These are phyloP conservation scores for Solanum piurae DNA, from an alignment of 257 asterid genomes.

Conservation along the genomic window DNA sequence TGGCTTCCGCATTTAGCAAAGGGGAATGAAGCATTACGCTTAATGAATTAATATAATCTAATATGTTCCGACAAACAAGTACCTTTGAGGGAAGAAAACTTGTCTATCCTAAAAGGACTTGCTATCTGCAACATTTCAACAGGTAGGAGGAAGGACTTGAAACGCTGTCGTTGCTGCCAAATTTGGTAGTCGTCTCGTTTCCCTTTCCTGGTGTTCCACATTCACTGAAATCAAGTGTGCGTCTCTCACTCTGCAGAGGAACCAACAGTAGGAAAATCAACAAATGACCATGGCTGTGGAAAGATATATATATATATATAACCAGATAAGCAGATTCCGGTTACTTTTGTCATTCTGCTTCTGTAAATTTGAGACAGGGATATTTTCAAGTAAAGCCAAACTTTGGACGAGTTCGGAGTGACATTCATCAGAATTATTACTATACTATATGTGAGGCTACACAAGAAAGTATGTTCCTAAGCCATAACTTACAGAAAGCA, in stretches of 20 bases:
- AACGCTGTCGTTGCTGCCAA: slow-evolving; percentile 15
- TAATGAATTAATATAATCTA: background rate
- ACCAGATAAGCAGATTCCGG: background rate
- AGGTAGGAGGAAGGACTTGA: slow-evolving; percentile 66
- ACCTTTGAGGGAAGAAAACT: background rate
- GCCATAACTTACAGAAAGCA: background rate
- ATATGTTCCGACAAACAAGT: background rate
- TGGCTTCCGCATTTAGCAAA: background rate
- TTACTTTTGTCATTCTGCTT: background rate
- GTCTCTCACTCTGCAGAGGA: slow-evolving; percentile 58
- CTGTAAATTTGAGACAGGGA: background rate
- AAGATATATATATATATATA: background rate
- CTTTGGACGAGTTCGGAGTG: background rate
- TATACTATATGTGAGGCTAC: background rate
- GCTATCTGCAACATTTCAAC: slow-evolving; percentile 62
- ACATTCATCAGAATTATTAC: background rate
- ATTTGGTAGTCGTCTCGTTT: slow-evolving; percentile 25
- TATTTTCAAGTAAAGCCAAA: background rate
- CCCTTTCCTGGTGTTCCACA: slow-evolving; percentile 63
- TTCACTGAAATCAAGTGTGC: slow-evolving; percentile 76
- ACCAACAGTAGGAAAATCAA: background rate
- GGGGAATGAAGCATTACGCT: background rate
- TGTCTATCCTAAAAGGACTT: background rate
- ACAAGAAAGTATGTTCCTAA: background rate
- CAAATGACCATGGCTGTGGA: background rate